phyloP scores from a whole-genome alignment of 2,329 filamentous ascomycete species.

The Penicillium paneum region DNA sequence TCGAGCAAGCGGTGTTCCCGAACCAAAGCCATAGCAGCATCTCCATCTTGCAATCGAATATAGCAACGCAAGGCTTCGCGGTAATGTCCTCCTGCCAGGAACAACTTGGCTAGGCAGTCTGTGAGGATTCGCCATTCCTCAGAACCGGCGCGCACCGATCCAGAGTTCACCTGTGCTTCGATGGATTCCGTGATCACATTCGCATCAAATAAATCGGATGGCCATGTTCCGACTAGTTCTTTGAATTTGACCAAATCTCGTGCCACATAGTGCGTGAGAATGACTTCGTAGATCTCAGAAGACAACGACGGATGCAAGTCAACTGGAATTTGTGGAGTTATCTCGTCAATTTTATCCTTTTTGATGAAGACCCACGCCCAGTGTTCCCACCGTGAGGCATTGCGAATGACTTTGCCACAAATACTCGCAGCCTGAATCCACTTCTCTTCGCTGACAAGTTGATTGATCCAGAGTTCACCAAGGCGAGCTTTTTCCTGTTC shows the following conservation, averaged over 20 bases:
- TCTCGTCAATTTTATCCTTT: constrained; percentile 82
- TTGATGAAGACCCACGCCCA: constrained; percentile 93
- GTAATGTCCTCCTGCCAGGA: constrained; percentile 75
- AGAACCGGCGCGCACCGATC: constrained; percentile 71
- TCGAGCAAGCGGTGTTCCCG: constrained; percentile 86
- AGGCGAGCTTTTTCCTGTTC: constrained; percentile 88
- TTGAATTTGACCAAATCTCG: constrained; percentile 71
- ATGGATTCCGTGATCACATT: constrained; percentile 72
- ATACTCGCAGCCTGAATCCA: constrained; percentile 77
- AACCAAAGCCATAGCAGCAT: constrained; percentile 82
- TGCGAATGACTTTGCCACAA: constrained; percentile 77
- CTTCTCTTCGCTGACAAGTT: constrained; percentile 69
- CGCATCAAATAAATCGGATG: constrained; percentile 78
- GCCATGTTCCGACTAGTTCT: constrained; percentile 78
- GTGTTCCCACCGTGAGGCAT: constrained; percentile 82
- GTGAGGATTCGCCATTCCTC: constrained; percentile 89
- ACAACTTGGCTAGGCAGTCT: constrained; percentile 78
- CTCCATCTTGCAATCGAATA: constrained; percentile 86
- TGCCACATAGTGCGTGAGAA: constrained; percentile 84
- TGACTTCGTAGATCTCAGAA: constrained; percentile 78
- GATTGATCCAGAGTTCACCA: constrained; percentile 89
- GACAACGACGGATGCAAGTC: constrained; percentile 76
- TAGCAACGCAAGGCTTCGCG: constrained; percentile 84
- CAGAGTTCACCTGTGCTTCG: constrained; percentile 75
- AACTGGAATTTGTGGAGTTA: constrained; percentile 76